Base-by-base conservation (phyloP, 2,329 filamentous ascomycete genomes). In the Aspergillus fischeri region DNA sequence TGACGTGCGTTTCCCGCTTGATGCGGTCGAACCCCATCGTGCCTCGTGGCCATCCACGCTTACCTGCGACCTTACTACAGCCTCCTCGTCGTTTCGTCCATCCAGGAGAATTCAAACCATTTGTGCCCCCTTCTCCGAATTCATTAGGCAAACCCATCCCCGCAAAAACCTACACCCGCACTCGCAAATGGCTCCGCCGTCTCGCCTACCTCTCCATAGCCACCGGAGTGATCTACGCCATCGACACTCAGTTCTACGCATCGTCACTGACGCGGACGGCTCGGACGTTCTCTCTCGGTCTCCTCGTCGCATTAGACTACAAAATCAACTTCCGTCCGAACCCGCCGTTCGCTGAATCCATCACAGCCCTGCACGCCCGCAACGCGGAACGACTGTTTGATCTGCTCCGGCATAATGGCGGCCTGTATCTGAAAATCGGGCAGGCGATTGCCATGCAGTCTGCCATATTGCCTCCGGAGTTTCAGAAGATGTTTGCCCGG, bases 381-480 rank as follows among this genome's bases (percentile, higher is more conserved):
- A 96, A 89, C 70, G 94, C 94, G 0, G 86, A 92, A 76, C 83
- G 90, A 27, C 78, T 97, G 41, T 96, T 91, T 59, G 82, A 93
- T 29, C 78, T 99, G 60, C 81, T 97, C 63, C 83, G 90, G 27
- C 79, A 84, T 55, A 99, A 99, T 81, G 93, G 94, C 59, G 94
- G 94, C 0, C 77, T 99, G 20, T 99, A 97, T 71, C 81, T 97
- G 70, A 99, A 99, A 81, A 97, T 99, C 57, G 94, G 94, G 0
- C 94, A 99, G 80, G 94, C 94, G 4, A 93, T 99, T 64, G 94
- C 93, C 14, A 97, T 97, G 94, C 94, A 99, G 80, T 93, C 90
- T 64, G 93, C 93, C 0, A 87, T 97, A 27, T 78, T 99, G 60
- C 94, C 94, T 27, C 90, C 92, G 0, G 92, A 96, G 74, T 97